These are phyloP conservation scores for Ormosia semicastrata DNA, from an alignment of 306 rosid species.

Conservation along the genomic window DNA sequence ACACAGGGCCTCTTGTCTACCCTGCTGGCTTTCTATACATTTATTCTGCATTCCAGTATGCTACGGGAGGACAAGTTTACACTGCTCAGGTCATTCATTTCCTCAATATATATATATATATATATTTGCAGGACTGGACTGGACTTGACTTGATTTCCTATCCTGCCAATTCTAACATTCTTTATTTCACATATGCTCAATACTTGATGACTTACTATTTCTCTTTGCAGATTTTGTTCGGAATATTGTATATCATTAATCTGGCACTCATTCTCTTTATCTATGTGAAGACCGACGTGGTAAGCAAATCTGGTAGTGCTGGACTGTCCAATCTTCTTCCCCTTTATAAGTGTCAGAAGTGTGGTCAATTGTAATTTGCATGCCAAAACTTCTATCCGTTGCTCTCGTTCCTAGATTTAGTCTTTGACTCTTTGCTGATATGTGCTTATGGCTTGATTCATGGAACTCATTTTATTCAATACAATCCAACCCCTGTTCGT, in stretches of 20 bases:
- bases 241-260: constrained; percentile 70
- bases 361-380: too few species aligned
- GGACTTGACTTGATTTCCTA: too few species aligned
- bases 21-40: constrained; percentile 88
- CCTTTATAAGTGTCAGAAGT: too few species aligned
- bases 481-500: not conserved
- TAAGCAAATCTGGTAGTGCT: constrained; percentile 16
- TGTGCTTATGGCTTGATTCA: not conserved
- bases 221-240: constrained; percentile 74
- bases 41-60: constrained; percentile 67
- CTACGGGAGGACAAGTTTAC: constrained; percentile 69
- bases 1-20: constrained; percentile 94
- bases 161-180: too few species aligned
- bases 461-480: not conserved
- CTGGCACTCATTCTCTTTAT: constrained; percentile 64
- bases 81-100: constrained; percentile 68
- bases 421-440: not conserved
- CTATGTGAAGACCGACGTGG: constrained; percentile 79
- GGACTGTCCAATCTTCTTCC: too few species aligned
- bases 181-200: too few species aligned
- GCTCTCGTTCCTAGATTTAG: not conserved
- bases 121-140: too few species aligned
- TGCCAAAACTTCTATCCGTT: too few species aligned
- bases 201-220: not conserved
- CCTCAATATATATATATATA: too few species aligned